Percentiles rank a stretch among this genome's conserved stretches.
These are phyloP conservation scores for Chaetomiaceae sp. DNA, from an alignment of 2,329 filamentous ascomycete species.

Conservation along the genomic window DNA sequence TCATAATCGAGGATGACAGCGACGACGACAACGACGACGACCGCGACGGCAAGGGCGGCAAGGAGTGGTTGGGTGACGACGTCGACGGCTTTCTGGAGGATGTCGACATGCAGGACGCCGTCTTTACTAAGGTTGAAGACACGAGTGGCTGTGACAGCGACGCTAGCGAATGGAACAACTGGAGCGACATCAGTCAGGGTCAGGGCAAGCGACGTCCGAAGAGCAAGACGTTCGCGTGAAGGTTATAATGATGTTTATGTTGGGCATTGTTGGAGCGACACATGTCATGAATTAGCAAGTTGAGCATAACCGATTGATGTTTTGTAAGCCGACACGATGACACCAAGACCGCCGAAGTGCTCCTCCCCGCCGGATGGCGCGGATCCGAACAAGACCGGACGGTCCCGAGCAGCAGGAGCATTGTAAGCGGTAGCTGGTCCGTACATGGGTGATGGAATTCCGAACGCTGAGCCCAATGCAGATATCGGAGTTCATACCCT, in stretches of 20 bases:
- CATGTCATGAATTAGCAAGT: too few relatives aligned
- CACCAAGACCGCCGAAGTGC: too few relatives aligned
- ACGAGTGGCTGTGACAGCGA: slow-evolving; percentile 6
- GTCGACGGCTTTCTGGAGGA: not conserved
- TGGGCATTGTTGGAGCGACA: not conserved
- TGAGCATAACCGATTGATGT: too few relatives aligned
- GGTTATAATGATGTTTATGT: not conserved
- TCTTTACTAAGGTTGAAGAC: slow-evolving; percentile 10
- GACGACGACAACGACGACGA: not conserved
- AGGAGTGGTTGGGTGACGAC: not conserved
- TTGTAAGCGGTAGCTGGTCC: not conserved
- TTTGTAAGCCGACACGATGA: too few relatives aligned
- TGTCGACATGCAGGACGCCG: slow-evolving; percentile 4
- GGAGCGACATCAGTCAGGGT: not conserved
- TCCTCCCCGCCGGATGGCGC: too few relatives aligned
- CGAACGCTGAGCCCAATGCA: not conserved
- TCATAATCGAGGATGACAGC: not conserved
- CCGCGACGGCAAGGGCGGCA: not conserved
- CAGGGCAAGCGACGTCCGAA: not conserved
- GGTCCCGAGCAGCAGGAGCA: not conserved
- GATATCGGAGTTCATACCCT: not conserved
- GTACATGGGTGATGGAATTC: not conserved
- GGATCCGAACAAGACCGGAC: not conserved
- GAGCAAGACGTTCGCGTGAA: not conserved
- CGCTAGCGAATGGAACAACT: slow-evolving; percentile 8